Evolutionary conservation across 2,329 filamentous ascomycete species (phyloP).

Genomic region (Oidium heveae): DNA sequence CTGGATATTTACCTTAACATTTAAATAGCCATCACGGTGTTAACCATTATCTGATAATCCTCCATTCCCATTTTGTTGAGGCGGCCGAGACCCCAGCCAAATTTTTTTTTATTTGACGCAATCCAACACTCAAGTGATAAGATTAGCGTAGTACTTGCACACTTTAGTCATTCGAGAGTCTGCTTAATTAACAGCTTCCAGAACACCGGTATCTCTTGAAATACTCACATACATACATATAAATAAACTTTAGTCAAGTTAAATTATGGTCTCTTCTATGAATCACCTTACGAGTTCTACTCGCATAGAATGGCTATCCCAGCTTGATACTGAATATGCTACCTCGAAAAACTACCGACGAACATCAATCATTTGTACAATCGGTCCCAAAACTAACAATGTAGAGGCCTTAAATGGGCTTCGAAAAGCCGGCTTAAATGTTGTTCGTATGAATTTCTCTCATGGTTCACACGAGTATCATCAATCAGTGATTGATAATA

Average conservation of each 20-base stretch:
- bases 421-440: slow-evolving; percentile 74
- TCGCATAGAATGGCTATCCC: slow-evolving; percentile 38
- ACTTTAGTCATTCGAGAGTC: too few relatives aligned
- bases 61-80: too few relatives aligned
- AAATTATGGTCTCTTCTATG: slow-evolving; percentile 34
- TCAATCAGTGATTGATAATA: slow-evolving; percentile 93
- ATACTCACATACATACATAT: neutral
- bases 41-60: too few relatives aligned
- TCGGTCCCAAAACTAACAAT: slow-evolving; percentile 97
- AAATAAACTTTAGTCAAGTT: too few relatives aligned
- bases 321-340: slow-evolving; percentile 65
- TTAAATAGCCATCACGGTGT: too few relatives aligned
- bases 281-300: slow-evolving; percentile 62
- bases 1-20: too few relatives aligned
- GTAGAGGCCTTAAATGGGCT: slow-evolving; percentile 91
- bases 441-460: slow-evolving; percentile 99
- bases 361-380: slow-evolving; percentile 96
- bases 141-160: too few relatives aligned
- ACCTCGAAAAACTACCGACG: slow-evolving; percentile 80
- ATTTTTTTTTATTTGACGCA: too few relatives aligned
- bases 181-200: too few relatives aligned
- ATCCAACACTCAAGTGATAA: too few relatives aligned
- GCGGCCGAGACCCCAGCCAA: too few relatives aligned
- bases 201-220: too few relatives aligned
- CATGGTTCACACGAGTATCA: slow-evolving; percentile 91